A percentile compares a stretch with the other conserved stretches of the same genome.
Evolutionary conservation across 176 grass and related monocot genomes (phyloP).

Genomic region (Oryza longistaminata): DNA sequence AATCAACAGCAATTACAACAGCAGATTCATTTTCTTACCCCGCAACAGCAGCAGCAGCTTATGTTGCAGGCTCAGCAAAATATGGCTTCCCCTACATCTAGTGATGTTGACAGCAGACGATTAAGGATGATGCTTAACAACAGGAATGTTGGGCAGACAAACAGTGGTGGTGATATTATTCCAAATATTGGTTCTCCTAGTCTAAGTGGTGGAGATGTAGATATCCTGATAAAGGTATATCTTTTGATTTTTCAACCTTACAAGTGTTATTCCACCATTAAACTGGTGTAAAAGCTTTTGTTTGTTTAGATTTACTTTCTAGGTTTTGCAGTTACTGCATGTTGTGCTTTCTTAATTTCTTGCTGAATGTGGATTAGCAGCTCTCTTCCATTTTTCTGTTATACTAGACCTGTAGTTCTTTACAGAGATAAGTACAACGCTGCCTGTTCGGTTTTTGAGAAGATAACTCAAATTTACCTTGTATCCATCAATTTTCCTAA

Average conservation of each 20-base stretch:
- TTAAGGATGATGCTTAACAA: conserved; percentile 79
- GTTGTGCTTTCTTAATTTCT: conserved; percentile 7
- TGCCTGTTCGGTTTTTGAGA: neutral
- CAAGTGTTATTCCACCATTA: neutral
- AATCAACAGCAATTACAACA: conserved; percentile 74
- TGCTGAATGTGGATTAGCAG: neutral
- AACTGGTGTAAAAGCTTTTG: conserved; percentile 10
- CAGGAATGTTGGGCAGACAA: conserved; percentile 75
- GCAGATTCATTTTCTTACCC: conserved; percentile 67
- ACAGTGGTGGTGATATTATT: conserved; percentile 59
- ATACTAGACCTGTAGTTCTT: conserved; percentile 3
- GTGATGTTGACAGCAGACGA: conserved; percentile 78
- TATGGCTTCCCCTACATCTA: conserved; percentile 66
- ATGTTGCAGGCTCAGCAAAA: conserved; percentile 75
- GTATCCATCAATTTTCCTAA: neutral
- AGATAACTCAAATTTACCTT: conserved; percentile 12
- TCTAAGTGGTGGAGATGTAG: conserved; percentile 69
- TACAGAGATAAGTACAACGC: neutral
- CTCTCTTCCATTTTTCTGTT: neutral
- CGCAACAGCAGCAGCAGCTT: conserved; percentile 78
- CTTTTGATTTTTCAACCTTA: conserved; percentile 20
- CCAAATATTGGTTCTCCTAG: conserved; percentile 74
- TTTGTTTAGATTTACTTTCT: neutral
- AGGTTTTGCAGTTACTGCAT: neutral
- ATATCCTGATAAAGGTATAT: conserved; percentile 76